A percentile compares a stretch with the other conserved stretches of the same genome.
Evolutionary conservation across 2,329 filamentous ascomycete species (phyloP).

Genomic region (Fusarium austroafricanum): DNA sequence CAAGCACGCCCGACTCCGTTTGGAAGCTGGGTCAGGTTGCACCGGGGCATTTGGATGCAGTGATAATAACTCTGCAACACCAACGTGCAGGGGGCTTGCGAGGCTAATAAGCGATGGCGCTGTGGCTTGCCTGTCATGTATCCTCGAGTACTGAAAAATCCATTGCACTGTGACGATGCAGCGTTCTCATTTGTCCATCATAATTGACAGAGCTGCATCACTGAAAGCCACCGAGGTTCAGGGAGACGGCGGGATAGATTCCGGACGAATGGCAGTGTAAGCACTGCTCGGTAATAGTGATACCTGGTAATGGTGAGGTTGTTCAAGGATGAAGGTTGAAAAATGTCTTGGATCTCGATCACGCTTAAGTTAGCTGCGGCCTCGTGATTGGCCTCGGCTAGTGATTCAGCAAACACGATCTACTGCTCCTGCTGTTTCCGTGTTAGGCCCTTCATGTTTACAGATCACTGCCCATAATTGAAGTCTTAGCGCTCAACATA

Average conservation of each 20-base stretch:
- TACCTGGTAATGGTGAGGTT: neutral
- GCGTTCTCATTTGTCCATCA: conserved; percentile 41
- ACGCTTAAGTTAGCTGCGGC: conserved; percentile 25
- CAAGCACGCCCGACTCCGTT: neutral
- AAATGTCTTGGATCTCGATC: conserved; percentile 36
- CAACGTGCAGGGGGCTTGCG: conserved; percentile 19
- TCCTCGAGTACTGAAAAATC: conserved; percentile 39
- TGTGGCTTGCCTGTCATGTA: conserved; percentile 38
- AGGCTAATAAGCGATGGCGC: conserved; percentile 43
- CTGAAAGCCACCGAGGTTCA: conserved; percentile 17
- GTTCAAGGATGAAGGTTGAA: conserved; percentile 7
- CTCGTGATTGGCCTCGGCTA: conserved; percentile 24
- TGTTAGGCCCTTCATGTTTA: conserved; percentile 26
- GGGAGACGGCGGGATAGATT: conserved; percentile 17
- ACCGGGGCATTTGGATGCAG: neutral
- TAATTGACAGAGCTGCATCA: conserved; percentile 38
- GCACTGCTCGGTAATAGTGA: conserved; percentile 9
- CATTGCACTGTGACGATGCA: conserved; percentile 41
- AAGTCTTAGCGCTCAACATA: conserved; percentile 3
- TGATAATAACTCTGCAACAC: conserved; percentile 13
- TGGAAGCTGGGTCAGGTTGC: neutral
- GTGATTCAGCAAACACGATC: conserved; percentile 7
- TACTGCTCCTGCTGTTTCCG: conserved; percentile 37
- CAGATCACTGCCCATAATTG: conserved; percentile 3
- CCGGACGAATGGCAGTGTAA: conserved; percentile 26